Base-by-base conservation (phyloP, 1,284 basidiomycete genomes). In the Microbotryum intermedium region DNA sequence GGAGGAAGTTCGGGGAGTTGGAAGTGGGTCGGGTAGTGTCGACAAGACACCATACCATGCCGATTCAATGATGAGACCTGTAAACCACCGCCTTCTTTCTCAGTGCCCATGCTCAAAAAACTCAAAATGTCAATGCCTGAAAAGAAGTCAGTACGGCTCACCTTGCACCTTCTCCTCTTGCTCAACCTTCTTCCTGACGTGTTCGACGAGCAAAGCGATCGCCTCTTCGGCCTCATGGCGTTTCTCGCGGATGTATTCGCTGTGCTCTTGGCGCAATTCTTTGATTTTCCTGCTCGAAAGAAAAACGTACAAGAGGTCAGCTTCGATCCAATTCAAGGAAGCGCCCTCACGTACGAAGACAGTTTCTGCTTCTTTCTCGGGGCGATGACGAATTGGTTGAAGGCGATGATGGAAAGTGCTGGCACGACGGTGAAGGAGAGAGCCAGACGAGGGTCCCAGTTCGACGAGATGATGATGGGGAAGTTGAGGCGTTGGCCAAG, bases 21-120 rank as follows among this genome's bases (percentile, higher is more conserved):
- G 18, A 29, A n/a, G 29, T 9, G 45, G 56, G 10, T 58, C 53
- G 4, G 56, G 50, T 16, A 50, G 34, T 8, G 64, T 26, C 34
- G 65, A 56, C 21, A 62, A 56, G 10, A 68, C 68, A 47, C 85
- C 84, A 73, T 90, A 91, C 44, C 76, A 79, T 4, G 87, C 88
- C 59, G 84, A 81, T 46, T 84, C 71, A 64, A 92, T 82, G 54
- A 91, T 79, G 46, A 91, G 78, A 55, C 88, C 86, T 86, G 65
- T 60, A 30, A 47, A 23, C 6, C 5, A 13, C 23, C n/a, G n/a
- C n/a, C n/a, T n/a, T n/a, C n/a, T n/a, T n/a, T n/a, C n/a, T n/a
- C n/a, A n/a, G n/a, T n/a, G n/a, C n/a, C n/a, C n/a, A n/a, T n/a
- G n/a, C n/a, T n/a, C 7, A 18, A 30, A 39, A 44, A 2, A 50